Base-by-base conservation (phyloP, 192 early-diverging fungal species). In the Physocladia obscura region DNA sequence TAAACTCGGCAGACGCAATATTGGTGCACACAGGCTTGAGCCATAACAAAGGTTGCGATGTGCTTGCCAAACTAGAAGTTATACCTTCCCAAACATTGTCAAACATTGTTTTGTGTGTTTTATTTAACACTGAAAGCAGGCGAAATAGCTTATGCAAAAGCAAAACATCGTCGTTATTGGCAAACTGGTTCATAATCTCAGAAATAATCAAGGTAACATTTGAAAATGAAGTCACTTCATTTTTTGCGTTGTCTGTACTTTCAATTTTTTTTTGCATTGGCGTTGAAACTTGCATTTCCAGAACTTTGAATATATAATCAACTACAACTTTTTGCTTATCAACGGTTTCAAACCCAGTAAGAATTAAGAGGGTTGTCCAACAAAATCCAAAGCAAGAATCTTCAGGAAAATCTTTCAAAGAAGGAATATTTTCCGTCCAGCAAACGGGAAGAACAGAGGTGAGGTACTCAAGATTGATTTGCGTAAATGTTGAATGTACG, bases 1-100 rank as follows among this genome's bases (percentile, higher is more conserved):
- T 77, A 21, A 70, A 32, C 40, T 80, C 78, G 15, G 67, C 30
- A 17, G 71, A 69, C 15, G 69, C 49, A 26, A 77, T n/a, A 6
- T 29, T 26, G 4, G 22, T 31, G 40, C 70, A 76, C 22, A 60
- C 27, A 13, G 32, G 13, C 30, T 56, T 51, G 24, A 77, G 27
- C 60, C 62, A 75, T 19, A 63, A 13, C 6, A 57, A 6, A 1
- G 78, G 75, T 50, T 73, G 34, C 34, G 30, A 11, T 19, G 78
- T 55, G 38, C n/a, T 35, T 31, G 6, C 13, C 2, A 80, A 39
- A 2, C 59, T 54, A 8, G n/a, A 8, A 1, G 31, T 44, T 19
- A 70, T 54, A 4, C 78, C 78, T 8, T 54, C 36, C 54, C 57
- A 75, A 3, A 79, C 2, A 3, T 34, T 29, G 27, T 35, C 13